Evolutionary conservation across 2,329 filamentous ascomycete species (phyloP), one percentile per base, ranked within the genome.

Genomic region (Lizonia empirigonia): DNA sequence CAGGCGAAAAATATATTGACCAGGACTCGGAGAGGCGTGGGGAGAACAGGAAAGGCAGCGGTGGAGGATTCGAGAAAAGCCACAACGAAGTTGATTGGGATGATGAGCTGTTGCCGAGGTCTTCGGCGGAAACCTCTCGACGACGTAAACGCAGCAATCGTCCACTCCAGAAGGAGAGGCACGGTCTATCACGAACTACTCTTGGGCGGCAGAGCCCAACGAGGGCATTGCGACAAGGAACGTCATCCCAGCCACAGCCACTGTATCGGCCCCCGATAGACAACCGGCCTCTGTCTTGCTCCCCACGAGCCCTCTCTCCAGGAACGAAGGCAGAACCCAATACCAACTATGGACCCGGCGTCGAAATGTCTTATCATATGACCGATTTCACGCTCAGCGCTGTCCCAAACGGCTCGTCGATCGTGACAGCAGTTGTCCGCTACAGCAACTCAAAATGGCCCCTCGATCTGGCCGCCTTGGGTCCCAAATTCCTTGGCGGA

Each of bases 351-450:
- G 20, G 36, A 41, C 36, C 20, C 15, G 50, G 42, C 27, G 10
- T 22, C 38, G 23, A 45, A 13, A 53, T 27, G 20, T 39, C 27
- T 34, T 46, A 42, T 44, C 29, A 50, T 33, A 41, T 47, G 44
- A 50, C 33, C 22, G 41, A 58, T 55, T 8, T 58, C 32, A 49
- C 42, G 8, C 36, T 22, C 35, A 52, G 35, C 32, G 26, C 13
- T 44, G 26, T 55, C 19, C 48, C 27, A 53, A 41, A 53, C 18
- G 36, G 33, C 39, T 53, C 40, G 20, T 47, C 36, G 15, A 49
- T 58, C 24, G 37, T 58, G 12, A 50, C 34, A 55, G 55, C 44
- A 53, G 44, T 34, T 45, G 30, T 56, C n/a, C 32, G 27, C 39
- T 56, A 29, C 18, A 19, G 26, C 38, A 27, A 50, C 9, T 56